phyloP scores from a whole-genome alignment of 2,329 filamentous ascomycete genomes.

The Leptographium wingfieldii region DNA sequence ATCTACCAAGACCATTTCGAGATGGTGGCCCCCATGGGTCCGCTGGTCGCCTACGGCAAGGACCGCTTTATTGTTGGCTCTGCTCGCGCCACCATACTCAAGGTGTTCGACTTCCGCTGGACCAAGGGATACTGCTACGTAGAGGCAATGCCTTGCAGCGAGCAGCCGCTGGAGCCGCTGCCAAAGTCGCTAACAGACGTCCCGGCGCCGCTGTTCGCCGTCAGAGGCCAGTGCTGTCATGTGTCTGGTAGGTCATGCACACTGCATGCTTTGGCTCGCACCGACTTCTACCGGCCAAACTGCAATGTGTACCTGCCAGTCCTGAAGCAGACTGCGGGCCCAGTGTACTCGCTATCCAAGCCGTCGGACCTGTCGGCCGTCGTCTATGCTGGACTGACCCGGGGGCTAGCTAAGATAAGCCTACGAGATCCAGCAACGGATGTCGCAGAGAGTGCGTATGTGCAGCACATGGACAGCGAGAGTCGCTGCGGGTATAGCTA shows the following conservation, averaged over 20 bases:
- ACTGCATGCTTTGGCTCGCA: slow-evolving; percentile 9
- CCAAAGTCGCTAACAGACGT: slow-evolving; percentile 1
- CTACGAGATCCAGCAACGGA: not conserved
- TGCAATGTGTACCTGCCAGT: slow-evolving; percentile 25
- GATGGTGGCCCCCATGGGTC: slow-evolving; percentile 30
- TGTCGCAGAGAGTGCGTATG: not conserved
- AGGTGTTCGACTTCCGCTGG: slow-evolving; percentile 42
- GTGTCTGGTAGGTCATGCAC: not conserved
- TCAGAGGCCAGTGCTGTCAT: not conserved
- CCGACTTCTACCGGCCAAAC: slow-evolving; percentile 35
- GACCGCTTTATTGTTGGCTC: slow-evolving; percentile 39
- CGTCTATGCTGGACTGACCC: slow-evolving; percentile 1
- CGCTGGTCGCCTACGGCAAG: slow-evolving; percentile 35
- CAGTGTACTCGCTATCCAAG: slow-evolving; percentile 3
- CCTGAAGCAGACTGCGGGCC: not conserved
- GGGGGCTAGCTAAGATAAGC: not conserved
- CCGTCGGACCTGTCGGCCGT: slow-evolving; percentile 2
- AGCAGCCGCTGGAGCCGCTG: not conserved
- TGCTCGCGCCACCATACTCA: slow-evolving; percentile 28
- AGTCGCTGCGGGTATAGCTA: slow-evolving; percentile 1
- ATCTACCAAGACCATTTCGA: slow-evolving; percentile 41
- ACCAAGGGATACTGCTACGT: slow-evolving; percentile 34
- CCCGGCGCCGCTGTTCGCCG: not conserved
- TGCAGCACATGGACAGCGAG: not conserved
- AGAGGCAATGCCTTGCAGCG: slow-evolving; percentile 30